Evolutionary conservation across 768 basidiomycete genomes (phyloP).

Genomic region (Tricholoma sp.): DNA sequence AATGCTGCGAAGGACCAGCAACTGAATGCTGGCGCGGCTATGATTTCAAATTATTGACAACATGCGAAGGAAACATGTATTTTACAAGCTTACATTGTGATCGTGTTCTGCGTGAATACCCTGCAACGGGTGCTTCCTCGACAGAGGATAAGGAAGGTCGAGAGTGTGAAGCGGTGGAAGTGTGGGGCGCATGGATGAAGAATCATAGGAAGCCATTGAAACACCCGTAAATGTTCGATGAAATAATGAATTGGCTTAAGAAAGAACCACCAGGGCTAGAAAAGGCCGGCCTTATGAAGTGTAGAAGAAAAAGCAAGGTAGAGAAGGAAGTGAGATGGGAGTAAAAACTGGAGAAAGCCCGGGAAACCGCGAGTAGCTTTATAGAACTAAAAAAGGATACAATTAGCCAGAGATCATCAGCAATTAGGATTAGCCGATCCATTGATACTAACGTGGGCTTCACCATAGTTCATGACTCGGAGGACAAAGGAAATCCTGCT

Average conservation of each 20-base stretch:
- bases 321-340: conserved; percentile 16
- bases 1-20: conserved; percentile 8
- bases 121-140: background rate
- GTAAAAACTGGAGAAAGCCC: conserved; percentile 12
- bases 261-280: conserved; percentile 29
- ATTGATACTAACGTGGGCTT: conserved; percentile 1
- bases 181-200: conserved; percentile 35
- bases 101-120: conserved; percentile 7
- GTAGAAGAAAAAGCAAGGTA: conserved; percentile 10
- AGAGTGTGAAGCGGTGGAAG: conserved; percentile 51
- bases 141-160: conserved; percentile 27
- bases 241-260: conserved; percentile 16
- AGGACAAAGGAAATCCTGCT: conserved; percentile 7
- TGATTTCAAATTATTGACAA: conserved; percentile 7
- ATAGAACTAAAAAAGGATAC: conserved; percentile 18
- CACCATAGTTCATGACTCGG: too few species aligned
- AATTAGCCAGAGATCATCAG: background rate
- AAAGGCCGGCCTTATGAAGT: conserved; percentile 33
- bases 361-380: conserved; percentile 20
- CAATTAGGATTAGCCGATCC: conserved; percentile 12
- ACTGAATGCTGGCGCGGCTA: conserved; percentile 15
- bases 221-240: background rate
- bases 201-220: conserved; percentile 13
- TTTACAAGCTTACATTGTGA: conserved; percentile 15
- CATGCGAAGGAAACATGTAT: conserved; percentile 3